A percentile compares a stretch with the other conserved stretches of the same genome.
Evolutionary conservation across 345 rosid species (phyloP).

Genomic region (Triadica sebifera): DNA sequence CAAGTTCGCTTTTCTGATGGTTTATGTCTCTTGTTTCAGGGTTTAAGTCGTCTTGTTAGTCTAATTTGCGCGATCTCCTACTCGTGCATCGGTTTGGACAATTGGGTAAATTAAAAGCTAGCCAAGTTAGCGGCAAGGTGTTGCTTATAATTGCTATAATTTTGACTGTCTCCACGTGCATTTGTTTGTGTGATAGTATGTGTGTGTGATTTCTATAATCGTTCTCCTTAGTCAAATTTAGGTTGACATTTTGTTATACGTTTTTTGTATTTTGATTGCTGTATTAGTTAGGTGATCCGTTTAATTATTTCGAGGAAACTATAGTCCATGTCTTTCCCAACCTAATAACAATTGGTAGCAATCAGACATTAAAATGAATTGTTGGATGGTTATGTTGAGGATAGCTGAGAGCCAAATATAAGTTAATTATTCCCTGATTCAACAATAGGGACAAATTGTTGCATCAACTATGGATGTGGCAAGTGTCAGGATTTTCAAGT

Average conservation of each 20-base stretch:
- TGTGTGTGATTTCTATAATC: not conserved
- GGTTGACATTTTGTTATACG: not conserved
- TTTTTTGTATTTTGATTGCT: not conserved
- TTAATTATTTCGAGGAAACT: too few relatives aligned
- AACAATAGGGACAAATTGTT: not conserved
- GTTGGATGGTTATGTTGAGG: not conserved
- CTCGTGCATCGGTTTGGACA: not conserved
- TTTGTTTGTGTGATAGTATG: not conserved
- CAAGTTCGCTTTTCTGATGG: not conserved
- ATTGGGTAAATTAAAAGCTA: conserved; percentile 1
- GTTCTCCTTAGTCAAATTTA: not conserved
- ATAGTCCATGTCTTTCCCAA: too few relatives aligned
- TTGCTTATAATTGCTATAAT: not conserved
- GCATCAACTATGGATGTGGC: not conserved
- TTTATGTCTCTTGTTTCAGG: conserved; percentile 8
- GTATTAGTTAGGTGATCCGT: not conserved
- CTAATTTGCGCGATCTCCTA: conserved; percentile 14
- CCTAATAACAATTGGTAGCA: too few relatives aligned
- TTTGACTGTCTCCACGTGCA: not conserved
- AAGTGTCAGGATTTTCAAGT: not conserved
- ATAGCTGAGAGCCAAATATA: not conserved
- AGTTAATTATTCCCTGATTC: not conserved
- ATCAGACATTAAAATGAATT: not conserved
- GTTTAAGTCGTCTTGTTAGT: conserved; percentile 1
- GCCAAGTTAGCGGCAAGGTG: conserved; percentile 3